Evolutionary conservation across 2,329 filamentous ascomycete genomes (phyloP).

Genomic region (Ramichloridium luteum): DNA sequence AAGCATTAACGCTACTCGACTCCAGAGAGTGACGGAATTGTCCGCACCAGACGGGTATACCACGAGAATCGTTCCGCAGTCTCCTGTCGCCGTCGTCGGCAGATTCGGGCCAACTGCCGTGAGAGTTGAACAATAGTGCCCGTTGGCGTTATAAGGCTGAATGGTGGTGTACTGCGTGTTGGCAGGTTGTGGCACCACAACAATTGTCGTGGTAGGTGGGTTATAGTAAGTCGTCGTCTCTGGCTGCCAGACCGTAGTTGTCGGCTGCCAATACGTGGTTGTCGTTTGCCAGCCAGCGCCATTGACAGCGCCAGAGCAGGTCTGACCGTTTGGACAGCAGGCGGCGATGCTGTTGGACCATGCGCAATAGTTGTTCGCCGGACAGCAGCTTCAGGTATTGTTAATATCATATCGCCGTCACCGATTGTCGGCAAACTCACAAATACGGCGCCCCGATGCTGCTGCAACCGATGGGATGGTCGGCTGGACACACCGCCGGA

Average conservation of each 20-base stretch:
- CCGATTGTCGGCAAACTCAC: conserved; percentile 20
- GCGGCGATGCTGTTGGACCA: conserved; percentile 22
- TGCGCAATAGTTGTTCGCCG: conserved; percentile 20
- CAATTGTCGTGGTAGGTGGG: conserved; percentile 3
- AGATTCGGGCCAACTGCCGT: conserved; percentile 22
- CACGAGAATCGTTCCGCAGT: conserved; percentile 27
- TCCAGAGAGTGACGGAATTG: too few relatives aligned
- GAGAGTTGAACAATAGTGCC: conserved; percentile 24
- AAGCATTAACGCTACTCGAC: too few relatives aligned
- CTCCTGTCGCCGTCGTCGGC: conserved; percentile 21
- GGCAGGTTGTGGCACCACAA: conserved; percentile 1
- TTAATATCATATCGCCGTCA: conserved; percentile 3
- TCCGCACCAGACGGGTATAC: conserved; percentile 5
- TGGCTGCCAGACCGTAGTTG: conserved; percentile 11
- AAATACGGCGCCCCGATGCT: conserved; percentile 31
- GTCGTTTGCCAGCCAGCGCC: conserved; percentile 14
- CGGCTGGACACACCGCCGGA: conserved; percentile 25
- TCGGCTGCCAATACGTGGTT: conserved; percentile 12
- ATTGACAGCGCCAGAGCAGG: conserved; percentile 16
- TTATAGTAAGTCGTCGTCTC: conserved; percentile 8
- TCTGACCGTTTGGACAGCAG: conserved; percentile 23
- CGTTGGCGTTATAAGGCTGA: conserved; percentile 9
- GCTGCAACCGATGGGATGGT: conserved; percentile 29
- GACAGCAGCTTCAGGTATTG: conserved; percentile 23
- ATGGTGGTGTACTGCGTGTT: conserved; percentile 1